phyloP scores from a whole-genome alignment of 306 rosid genomes.

The Lupinus albus region DNA sequence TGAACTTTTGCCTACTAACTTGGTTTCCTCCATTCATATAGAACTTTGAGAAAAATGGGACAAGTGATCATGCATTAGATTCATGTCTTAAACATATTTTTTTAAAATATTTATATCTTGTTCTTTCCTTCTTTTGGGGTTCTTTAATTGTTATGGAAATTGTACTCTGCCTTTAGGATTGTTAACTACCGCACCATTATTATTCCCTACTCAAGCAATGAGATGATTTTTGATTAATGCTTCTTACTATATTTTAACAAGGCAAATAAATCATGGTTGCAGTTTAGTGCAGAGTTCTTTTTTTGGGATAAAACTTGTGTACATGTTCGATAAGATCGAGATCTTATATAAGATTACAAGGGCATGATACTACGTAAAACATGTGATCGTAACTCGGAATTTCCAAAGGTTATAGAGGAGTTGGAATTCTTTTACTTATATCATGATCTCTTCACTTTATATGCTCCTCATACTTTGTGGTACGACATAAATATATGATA shows the following conservation, averaged over 20 bases:
- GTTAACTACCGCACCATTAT: conserved; percentile 34
- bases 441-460: too few species aligned
- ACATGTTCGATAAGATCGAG: too few species aligned
- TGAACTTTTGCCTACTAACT: conserved; percentile 48
- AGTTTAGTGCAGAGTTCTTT: background rate
- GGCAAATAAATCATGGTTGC: background rate
- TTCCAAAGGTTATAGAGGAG: too few species aligned
- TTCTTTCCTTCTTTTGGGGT: conserved; percentile 32
- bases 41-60: conserved; percentile 23
- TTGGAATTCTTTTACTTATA: too few species aligned
- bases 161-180: conserved; percentile 40
- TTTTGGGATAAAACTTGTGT: too few species aligned
- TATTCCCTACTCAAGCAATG: conserved; percentile 43
- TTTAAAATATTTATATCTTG: background rate
- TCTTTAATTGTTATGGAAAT: conserved; percentile 50
- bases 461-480: background rate
- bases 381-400: too few species aligned
- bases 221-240: conserved; percentile 43
- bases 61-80: conserved; percentile 40
- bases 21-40: conserved; percentile 43
- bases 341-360: too few species aligned
- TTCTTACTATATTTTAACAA: conserved; percentile 17
- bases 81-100: conserved; percentile 16
- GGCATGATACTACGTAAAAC: too few species aligned
- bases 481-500: too few species aligned